Evolutionary conservation across 2,329 filamentous ascomycete species (phyloP), one percentile per base, ranked within the genome.

Genomic region (Pseudogymnoascus sp.): DNA sequence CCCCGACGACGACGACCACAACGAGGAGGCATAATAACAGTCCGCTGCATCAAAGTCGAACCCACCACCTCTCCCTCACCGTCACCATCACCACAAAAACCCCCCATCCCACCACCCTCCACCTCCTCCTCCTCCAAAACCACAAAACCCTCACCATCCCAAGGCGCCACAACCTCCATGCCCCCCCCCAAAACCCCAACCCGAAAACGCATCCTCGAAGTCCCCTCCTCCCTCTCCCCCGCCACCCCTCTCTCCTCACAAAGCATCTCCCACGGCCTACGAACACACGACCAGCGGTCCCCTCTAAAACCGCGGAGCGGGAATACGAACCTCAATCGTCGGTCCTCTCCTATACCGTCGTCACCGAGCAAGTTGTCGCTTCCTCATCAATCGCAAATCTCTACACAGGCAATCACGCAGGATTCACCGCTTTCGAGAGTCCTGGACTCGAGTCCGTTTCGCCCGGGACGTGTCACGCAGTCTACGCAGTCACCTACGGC

Each of bases 31-130:
- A 34, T 57, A 57, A 57, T 57, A 25, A 57, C 51, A 57, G 51
- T 57, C n/a, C 51, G 51, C 6, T 57, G 51, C 25, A 34, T 57
- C 51, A 57, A 57, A 57, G 51, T 57, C 5, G 51, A 57, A 57
- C 51, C 51, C n/a, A 13, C 8, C 8, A 3, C 25, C 51, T 57
- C 51, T 1, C 25, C 25, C n/a, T 57, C 51, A 1, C 51, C 51
- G 19, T 57, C 51, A 19, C 51, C 51, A 31, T 57, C 51, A 19
- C 51, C 48, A 57, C 48, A 57, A 34, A 57, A 31, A 13, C 48
- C 48, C 3, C 6, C 43, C 43, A 48, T 25, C 21, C 11, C 48
- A 54, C 25, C 45, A n/a, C 13, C 21, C 43, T n/a, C 23, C 23
- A 14, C 13, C 23, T 54, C 48, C 48, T 57, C 48, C 8, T n/a